These are phyloP conservation scores for Aureobasidium sp. DNA, from an alignment of 2,329 filamentous ascomycete species.

Conservation along the genomic window DNA sequence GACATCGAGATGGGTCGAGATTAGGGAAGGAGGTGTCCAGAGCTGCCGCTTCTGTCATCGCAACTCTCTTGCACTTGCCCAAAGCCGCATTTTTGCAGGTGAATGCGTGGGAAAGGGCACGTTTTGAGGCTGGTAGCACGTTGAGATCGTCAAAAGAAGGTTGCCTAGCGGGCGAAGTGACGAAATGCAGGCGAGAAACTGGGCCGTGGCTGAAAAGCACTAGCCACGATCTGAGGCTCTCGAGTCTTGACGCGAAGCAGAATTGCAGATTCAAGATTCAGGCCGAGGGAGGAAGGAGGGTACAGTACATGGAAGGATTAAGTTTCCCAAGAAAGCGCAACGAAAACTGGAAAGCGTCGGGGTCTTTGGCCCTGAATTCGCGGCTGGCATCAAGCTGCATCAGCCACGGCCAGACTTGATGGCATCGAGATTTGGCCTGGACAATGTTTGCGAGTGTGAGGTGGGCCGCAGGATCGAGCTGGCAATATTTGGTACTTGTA, in stretches of 20 bases:
- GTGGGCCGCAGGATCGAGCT: not conserved
- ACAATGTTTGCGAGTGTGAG: not conserved
- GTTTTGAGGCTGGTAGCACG: conserved; percentile 1
- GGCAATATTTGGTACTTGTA: not conserved
- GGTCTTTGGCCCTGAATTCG: not conserved
- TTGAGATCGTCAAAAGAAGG: not conserved
- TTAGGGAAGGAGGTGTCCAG: not conserved
- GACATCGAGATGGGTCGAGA: not conserved
- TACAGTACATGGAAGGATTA: not conserved
- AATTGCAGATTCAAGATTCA: not conserved
- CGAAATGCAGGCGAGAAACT: not conserved
- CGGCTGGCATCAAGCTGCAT: not conserved
- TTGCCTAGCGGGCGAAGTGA: conserved; percentile 12
- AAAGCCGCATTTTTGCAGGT: not conserved
- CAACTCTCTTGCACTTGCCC: conserved; percentile 1
- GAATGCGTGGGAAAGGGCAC: not conserved
- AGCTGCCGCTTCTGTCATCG: conserved; percentile 9
- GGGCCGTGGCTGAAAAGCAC: not conserved
- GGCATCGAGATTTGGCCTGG: not conserved
- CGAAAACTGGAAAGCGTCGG: not conserved
- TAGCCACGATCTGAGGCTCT: conserved; percentile 6
- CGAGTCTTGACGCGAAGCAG: not conserved
- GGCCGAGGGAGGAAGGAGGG: not conserved
- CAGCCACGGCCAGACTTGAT: not conserved
- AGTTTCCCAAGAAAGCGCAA: not conserved